Conservation (phyloP, 2,329 filamentous ascomycete genomes). For the Emmonsia crescens region DNA sequence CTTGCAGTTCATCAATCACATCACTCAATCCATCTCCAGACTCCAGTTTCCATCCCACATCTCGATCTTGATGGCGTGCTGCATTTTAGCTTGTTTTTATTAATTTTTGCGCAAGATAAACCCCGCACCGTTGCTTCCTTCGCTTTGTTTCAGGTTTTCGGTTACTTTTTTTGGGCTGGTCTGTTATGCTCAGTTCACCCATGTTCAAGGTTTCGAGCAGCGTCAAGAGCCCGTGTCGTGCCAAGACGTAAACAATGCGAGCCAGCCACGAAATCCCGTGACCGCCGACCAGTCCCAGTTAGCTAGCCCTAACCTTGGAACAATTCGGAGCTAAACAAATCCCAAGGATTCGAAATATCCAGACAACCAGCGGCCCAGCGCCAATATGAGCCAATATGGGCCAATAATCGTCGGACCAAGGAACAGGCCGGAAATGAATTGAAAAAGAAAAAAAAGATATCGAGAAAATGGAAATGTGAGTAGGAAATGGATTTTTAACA, state of each 20-base stretch:
- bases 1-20: background rate
- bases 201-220: background rate
- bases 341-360: too few species aligned
- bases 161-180: background rate
- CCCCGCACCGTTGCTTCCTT: background rate
- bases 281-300: background rate
- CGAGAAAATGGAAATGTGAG: background rate
- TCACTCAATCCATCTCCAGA: background rate
- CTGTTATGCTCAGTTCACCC: background rate
- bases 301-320: background rate
- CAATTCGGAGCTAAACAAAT: too few species aligned
- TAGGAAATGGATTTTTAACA: too few species aligned
- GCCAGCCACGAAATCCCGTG: slow-evolving; percentile 9
- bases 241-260: slow-evolving; percentile 13
- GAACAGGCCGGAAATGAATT: background rate
- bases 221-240: slow-evolving; percentile 4
- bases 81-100: background rate
- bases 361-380: too few species aligned
- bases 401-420: too few species aligned
- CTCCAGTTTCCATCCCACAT: background rate
- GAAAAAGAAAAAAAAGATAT: background rate
- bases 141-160: background rate
- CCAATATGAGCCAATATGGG: too few species aligned
- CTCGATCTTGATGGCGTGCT: background rate
- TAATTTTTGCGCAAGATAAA: background rate